Percentiles rank a stretch among this genome's conserved stretches.
Conservation (phyloP, 805 yeast genomes). For the Starmerella khaoyaiensis region DNA sequence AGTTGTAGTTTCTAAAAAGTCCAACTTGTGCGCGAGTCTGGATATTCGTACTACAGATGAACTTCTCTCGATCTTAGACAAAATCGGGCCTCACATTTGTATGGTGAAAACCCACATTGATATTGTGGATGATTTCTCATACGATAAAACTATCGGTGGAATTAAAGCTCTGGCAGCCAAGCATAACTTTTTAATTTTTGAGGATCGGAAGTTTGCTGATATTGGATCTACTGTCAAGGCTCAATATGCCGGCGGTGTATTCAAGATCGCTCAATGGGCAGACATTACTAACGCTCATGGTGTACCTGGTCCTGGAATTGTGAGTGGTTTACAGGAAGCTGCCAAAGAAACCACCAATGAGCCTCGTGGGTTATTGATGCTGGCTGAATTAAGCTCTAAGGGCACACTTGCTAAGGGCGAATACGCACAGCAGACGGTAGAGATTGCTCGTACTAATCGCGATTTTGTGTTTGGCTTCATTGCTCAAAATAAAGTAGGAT, state of each 20-base stretch:
- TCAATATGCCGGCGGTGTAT: conserved; percentile 84
- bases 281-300: conserved; percentile 97
- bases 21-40: conserved; percentile 88
- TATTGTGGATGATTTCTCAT: conserved; percentile 75
- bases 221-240: conserved; percentile 94
- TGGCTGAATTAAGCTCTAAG: conserved; percentile 88
- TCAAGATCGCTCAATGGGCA: conserved; percentile 83
- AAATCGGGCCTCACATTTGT: conserved; percentile 82
- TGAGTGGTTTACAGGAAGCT: conserved; percentile 74
- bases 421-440: conserved; percentile 76
- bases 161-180: conserved; percentile 58
- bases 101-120: conserved; percentile 91
- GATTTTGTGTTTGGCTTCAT: conserved; percentile 93
- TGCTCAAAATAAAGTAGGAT: conserved; percentile 75
- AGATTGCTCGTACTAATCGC: conserved; percentile 74
- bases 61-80: conserved; percentile 56
- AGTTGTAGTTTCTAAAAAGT: conserved; percentile 65
- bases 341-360: conserved; percentile 51
- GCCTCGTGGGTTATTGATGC: conserved; percentile 72
- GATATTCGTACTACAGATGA: conserved; percentile 77
- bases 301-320: conserved; percentile 89
- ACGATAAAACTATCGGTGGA: conserved; percentile 68
- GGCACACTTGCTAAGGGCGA: conserved; percentile 90
- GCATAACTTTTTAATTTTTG: conserved; percentile 83
- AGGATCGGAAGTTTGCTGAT: conserved; percentile 96